Evolutionary conservation across 768 basidiomycete genomes (phyloP).

Genomic region (Pleurotus tuoliensis): DNA sequence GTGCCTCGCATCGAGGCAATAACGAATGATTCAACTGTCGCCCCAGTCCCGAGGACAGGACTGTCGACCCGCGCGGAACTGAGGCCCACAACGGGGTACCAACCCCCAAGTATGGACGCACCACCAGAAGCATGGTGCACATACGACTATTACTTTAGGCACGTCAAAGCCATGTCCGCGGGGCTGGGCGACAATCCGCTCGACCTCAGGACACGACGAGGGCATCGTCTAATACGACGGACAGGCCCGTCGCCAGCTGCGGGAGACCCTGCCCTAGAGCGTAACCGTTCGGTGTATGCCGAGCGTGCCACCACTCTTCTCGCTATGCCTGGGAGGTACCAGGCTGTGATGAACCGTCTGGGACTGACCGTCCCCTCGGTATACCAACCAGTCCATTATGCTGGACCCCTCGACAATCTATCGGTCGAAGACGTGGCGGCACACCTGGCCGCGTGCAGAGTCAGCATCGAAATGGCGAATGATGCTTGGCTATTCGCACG

Average conservation of each 20-base stretch:
- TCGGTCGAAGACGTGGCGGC: conserved; percentile 10
- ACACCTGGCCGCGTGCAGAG: not conserved
- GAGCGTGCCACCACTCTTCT: not conserved
- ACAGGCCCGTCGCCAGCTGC: not conserved
- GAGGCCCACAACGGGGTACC: too few species aligned
- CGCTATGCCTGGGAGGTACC: not conserved
- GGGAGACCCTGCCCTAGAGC: not conserved
- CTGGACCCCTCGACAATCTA: not conserved
- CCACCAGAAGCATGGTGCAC: too few species aligned
- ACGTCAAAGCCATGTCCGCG: too few species aligned
- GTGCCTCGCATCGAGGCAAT: too few species aligned
- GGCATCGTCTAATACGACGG: too few species aligned
- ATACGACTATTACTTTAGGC: too few species aligned
- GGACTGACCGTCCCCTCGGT: not conserved
- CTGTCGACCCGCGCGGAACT: too few species aligned
- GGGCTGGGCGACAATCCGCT: too few species aligned
- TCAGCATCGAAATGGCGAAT: not conserved
- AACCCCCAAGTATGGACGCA: too few species aligned
- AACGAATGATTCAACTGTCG: too few species aligned
- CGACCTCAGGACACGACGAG: too few species aligned
- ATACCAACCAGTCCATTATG: not conserved
- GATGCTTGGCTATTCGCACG: not conserved
- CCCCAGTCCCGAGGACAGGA: too few species aligned
- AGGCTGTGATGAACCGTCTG: not conserved
- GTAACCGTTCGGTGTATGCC: not conserved